These are phyloP conservation scores for Mucor sp. DNA, from an alignment of 371 early-diverging fungal species.

Conservation along the genomic window DNA sequence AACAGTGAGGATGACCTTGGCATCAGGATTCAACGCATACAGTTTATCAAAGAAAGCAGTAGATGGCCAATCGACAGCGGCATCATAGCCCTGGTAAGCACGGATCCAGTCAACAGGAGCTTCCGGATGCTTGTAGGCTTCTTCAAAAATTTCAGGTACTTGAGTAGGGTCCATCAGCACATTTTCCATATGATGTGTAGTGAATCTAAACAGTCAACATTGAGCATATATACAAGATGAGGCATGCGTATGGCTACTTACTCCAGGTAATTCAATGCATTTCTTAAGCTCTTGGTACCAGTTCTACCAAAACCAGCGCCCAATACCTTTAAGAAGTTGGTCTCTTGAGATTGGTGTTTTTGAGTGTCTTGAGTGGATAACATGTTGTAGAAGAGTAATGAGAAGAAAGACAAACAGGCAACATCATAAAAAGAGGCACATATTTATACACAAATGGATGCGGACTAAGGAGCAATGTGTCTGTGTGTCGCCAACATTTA, in stretches of 20 bases:
- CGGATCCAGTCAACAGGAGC: slow-evolving; percentile 19
- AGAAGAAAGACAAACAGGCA: background rate
- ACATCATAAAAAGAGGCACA: background rate
- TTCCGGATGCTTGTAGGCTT: slow-evolving; percentile 16
- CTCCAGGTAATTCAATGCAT: slow-evolving; percentile 20
- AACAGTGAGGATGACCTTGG: slow-evolving; percentile 34
- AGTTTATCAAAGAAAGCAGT: slow-evolving; percentile 22
- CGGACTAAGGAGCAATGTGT: no score
- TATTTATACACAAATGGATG: background rate
- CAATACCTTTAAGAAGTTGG: slow-evolving; percentile 10
- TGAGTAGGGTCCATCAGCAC: slow-evolving; percentile 14
- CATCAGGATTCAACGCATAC: slow-evolving; percentile 25
- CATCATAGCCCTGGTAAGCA: slow-evolving; percentile 25
- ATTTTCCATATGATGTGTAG: slow-evolving; percentile 24
- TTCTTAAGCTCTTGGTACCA: slow-evolving; percentile 15
- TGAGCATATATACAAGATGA: background rate
- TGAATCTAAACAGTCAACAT: slow-evolving; percentile 4
- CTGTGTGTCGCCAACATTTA: background rate
- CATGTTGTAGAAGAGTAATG: background rate
- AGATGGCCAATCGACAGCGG: slow-evolving; percentile 35
- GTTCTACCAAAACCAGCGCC: slow-evolving; percentile 28
- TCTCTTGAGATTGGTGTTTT: background rate
- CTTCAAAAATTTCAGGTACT: slow-evolving; percentile 14
- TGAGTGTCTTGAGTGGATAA: background rate
- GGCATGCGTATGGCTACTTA: background rate